Conservation (phyloP, 495 filamentous ascomycete genomes). For the Parathielavia hyrcaniae region DNA sequence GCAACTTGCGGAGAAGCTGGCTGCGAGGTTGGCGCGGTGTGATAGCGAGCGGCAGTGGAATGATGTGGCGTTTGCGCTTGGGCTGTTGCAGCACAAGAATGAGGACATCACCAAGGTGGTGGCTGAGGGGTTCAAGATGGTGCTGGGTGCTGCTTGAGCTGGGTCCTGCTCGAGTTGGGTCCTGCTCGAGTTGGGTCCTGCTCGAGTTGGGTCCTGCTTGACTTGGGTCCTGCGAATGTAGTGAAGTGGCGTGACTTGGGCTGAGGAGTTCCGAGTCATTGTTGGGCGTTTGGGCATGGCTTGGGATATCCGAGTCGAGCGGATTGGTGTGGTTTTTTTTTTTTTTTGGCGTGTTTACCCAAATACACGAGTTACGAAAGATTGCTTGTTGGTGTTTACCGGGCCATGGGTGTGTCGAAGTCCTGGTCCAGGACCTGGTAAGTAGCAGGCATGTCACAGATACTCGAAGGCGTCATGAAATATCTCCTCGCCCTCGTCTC, state of each 20-base stretch:
- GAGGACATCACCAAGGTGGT: slow-evolving; percentile 89
- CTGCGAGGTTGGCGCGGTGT: slow-evolving; percentile 76
- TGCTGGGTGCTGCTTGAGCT: slow-evolving; percentile 39
- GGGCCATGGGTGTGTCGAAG: too few relatives aligned
- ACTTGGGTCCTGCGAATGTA: too few relatives aligned
- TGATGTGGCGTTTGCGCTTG: slow-evolving; percentile 87
- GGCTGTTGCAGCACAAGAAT: slow-evolving; percentile 89
- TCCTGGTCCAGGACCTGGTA: too few relatives aligned
- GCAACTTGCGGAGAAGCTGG: slow-evolving; percentile 88
- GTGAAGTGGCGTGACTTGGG: too few relatives aligned
- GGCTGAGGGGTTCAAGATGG: slow-evolving; percentile 75
- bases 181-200: background rate
- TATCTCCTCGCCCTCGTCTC: background rate
- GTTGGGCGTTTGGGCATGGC: too few relatives aligned
- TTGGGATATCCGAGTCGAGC: background rate
- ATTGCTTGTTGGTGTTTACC: too few relatives aligned
- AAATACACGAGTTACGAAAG: too few relatives aligned
- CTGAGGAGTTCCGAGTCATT: too few relatives aligned
- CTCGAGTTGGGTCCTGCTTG: too few relatives aligned
- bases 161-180: background rate
- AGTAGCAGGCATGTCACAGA: background rate
- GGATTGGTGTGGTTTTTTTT: too few relatives aligned
- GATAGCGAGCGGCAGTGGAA: slow-evolving; percentile 95
- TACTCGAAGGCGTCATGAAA: background rate
- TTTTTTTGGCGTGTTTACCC: too few relatives aligned